Conservation (phyloP, 306 rosid species). For the Trifolium subterraneum region DNA sequence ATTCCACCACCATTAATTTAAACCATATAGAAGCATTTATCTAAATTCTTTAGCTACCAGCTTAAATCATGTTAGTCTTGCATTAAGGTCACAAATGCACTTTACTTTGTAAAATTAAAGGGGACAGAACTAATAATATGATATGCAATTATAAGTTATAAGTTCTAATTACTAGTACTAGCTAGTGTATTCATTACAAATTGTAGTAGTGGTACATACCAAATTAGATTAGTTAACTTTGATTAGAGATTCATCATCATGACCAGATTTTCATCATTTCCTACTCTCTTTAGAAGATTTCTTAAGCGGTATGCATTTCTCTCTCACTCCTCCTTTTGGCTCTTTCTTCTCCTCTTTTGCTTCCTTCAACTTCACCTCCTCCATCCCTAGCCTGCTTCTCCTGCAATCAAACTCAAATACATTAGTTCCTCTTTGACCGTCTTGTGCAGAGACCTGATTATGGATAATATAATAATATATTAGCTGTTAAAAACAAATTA, state of each 20-base stretch:
- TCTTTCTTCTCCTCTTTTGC: conserved; percentile 43
- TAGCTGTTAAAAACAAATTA: too few relatives aligned
- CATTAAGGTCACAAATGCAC: not conserved
- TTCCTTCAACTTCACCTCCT: conserved; percentile 34
- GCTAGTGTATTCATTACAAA: not conserved
- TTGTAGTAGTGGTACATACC: not conserved
- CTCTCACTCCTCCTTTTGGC: conserved; percentile 42
- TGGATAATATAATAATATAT: too few relatives aligned
- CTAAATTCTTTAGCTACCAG: too few relatives aligned
- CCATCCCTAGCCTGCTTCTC: conserved; percentile 55
- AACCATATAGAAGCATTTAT: too few relatives aligned
- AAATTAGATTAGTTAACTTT: not conserved
- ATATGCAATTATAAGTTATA: not conserved
- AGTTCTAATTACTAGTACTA: not conserved
- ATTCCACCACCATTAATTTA: too few relatives aligned
- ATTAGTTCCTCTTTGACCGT: too few relatives aligned
- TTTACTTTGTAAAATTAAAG: not conserved
- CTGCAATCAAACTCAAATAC: too few relatives aligned
- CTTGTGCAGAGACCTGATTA: too few relatives aligned
- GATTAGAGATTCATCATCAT: not conserved
- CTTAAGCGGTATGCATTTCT: conserved; percentile 70
- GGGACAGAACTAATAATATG: not conserved
- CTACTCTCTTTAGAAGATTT: conserved; percentile 58
- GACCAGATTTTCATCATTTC: conserved; percentile 41
- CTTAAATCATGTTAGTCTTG: too few relatives aligned